Evolutionary conservation across 257 asterid genomes (phyloP), one percentile per base, ranked within the genome.

Genomic region (Ocimum tenuiflorum): DNA sequence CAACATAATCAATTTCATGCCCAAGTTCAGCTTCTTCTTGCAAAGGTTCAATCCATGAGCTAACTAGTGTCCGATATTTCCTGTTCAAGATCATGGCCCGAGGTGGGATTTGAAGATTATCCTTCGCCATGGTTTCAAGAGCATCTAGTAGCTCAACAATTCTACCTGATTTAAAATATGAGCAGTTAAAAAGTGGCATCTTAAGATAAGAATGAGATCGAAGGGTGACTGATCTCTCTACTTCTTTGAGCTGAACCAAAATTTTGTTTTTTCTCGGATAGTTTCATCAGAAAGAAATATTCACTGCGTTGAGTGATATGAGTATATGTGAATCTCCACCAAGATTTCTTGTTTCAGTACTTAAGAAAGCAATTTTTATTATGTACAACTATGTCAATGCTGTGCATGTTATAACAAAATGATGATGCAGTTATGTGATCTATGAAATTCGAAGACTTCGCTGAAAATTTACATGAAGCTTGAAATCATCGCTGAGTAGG

Each of bases 11-110:
- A 77, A 92, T 85, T 83, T 92, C 97, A 73, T 79, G 85, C 73
- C 99, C 99, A 79, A 92, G 88, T 73, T 92, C 99, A 76, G 99
- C 97, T 83, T 92, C 99, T 80, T 92, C 99, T 76, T 87, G 96
- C 79, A 92, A 79, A 68, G 99, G 99, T 76, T 92, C 99, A 80
- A 92, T 89, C 99, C 99, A 92, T 3, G 99, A 92, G 88, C 99
- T 92, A 78, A 92, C 99, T 55, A 92, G 80, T 29, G 99, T 83
- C 49, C 99, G 85, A 75, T 92, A 92, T 71, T 86, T 92, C 85
- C 95, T 78, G 87, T 85, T 92, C 78, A 88, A 63, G 72, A 89
- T 81, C 97, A 92, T 92, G 70, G 97, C 99, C 78, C 99, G 85
- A 19, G 94, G 86, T 65, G 97, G 97, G 50, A 92, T 80, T 77